phyloP scores from a whole-genome alignment of 306 rosid species.

The Medicago lupulina region DNA sequence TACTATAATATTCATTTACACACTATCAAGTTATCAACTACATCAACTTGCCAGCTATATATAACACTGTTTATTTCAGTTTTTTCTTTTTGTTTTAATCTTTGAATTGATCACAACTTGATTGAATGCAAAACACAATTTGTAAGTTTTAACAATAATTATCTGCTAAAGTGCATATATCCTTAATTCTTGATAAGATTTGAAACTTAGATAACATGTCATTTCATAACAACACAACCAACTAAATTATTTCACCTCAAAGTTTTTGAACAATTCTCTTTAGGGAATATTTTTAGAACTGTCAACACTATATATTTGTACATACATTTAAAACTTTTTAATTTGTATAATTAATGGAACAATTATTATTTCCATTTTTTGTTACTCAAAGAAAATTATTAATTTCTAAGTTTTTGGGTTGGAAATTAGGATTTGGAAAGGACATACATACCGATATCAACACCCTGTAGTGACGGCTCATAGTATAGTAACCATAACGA shows the following conservation, averaged over 20 bases:
- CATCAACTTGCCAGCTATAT: slow-evolving; percentile 4
- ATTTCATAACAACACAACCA: slow-evolving; percentile 7
- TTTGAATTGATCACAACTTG: not conserved
- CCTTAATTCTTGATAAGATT: slow-evolving; percentile 18
- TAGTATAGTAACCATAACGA: slow-evolving; percentile 53
- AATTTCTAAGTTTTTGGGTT: not conserved
- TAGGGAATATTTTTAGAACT: not conserved
- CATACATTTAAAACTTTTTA: no score
- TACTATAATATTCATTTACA: not conserved
- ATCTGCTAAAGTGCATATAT: not conserved
- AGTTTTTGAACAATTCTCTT: not conserved
- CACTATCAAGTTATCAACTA: not conserved
- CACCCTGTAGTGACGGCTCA: slow-evolving; percentile 23
- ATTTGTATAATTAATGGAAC: no score
- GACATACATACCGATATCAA: not conserved
- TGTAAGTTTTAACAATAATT: slow-evolving; percentile 1
- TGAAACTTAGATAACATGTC: slow-evolving; percentile 25
- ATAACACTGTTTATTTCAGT: slow-evolving; percentile 10
- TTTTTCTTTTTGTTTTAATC: not conserved
- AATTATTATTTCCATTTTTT: not conserved
- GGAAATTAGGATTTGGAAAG: slow-evolving; percentile 10
- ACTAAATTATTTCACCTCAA: slow-evolving; percentile 3
- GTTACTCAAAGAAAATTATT: no score
- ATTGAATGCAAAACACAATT: not conserved
- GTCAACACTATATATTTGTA: no score